Percentiles rank a stretch among this genome's conserved stretches.
Conservation (phyloP, 2,329 filamentous ascomycete genomes). For the Nemania bipapillata region DNA sequence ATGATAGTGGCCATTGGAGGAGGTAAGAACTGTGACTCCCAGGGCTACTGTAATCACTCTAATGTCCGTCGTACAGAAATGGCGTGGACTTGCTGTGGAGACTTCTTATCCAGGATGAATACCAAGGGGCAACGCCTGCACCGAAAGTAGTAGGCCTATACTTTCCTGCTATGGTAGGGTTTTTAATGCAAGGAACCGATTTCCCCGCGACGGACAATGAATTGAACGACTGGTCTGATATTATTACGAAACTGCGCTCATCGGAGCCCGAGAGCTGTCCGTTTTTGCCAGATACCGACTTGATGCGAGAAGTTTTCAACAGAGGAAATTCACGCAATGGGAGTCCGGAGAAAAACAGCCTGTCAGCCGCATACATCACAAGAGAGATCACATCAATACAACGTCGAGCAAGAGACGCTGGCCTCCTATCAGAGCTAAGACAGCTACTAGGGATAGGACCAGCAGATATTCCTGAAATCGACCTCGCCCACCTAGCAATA, state of each 20-base stretch:
- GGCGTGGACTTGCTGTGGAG: conserved; percentile 3
- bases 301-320: not conserved
- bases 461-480: not conserved
- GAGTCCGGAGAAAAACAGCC: not conserved
- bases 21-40: not conserved
- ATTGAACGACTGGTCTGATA: not conserved
- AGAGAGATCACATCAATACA: not conserved
- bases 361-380: not conserved
- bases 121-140: not conserved
- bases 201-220: not conserved
- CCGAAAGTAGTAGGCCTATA: conserved; percentile 5
- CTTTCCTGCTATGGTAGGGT: not conserved
- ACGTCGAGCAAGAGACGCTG: not conserved
- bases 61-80: not conserved
- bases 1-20: not conserved
- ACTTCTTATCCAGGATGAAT: not conserved
- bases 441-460: not conserved
- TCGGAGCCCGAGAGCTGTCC: not conserved
- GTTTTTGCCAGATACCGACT: not conserved
- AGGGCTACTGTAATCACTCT: not conserved
- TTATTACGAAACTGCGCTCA: not conserved
- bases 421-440: not conserved
- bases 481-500: not conserved
- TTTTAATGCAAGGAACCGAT: not conserved
- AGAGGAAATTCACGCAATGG: not conserved